phyloP scores from a whole-genome alignment of 75 land plant genomes.

The Ceratopteris richardii region DNA sequence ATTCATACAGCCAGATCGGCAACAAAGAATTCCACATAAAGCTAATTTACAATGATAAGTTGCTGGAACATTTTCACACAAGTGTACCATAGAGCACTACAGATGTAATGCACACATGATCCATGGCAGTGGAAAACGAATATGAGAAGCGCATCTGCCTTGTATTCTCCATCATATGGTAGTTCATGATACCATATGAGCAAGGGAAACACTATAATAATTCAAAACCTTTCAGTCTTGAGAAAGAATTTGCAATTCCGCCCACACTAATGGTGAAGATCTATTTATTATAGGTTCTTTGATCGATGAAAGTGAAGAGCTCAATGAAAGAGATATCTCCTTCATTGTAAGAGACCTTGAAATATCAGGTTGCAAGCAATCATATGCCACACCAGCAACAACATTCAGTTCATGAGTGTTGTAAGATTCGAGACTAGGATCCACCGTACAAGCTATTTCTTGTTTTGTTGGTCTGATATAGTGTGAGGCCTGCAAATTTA shows the following conservation, averaged over 20 bases:
- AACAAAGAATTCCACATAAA: too few species aligned
- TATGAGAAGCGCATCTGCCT: too few species aligned
- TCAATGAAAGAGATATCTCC: constrained; percentile 41
- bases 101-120: too few species aligned
- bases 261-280: constrained; percentile 84
- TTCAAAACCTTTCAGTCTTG: constrained; percentile 22
- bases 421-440: constrained; percentile 62
- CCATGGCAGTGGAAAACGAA: too few species aligned
- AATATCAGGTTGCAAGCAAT: constrained; percentile 46
- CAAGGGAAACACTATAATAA: too few species aligned
- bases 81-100: too few species aligned
- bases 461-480: constrained; percentile 38
- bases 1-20: too few species aligned
- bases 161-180: too few species aligned
- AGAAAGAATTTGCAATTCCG: constrained; percentile 76
- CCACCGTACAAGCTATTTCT: constrained; percentile 62
- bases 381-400: constrained; percentile 55
- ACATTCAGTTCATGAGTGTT: constrained; percentile 56
- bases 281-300: constrained; percentile 56
- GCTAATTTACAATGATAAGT: too few species aligned
- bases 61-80: too few species aligned
- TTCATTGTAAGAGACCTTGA: constrained; percentile 48
- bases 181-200: too few species aligned
- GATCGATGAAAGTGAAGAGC: constrained; percentile 32
- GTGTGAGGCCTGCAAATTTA: constrained; percentile 38